Percentiles rank a stretch among this genome's conserved stretches.
Conservation (phyloP, 306 rosid genomes). For the Corylus americana region DNA sequence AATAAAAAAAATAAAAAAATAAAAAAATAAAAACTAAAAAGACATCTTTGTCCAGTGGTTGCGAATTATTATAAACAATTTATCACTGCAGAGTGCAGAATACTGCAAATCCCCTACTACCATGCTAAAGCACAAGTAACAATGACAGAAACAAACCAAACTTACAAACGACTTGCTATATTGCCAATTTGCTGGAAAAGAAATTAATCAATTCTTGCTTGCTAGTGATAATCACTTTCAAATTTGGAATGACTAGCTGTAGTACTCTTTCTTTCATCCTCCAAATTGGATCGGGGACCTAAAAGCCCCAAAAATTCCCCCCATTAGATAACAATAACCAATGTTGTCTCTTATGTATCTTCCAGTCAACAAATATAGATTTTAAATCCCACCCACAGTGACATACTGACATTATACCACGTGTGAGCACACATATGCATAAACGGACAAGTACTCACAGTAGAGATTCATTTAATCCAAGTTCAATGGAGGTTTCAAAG, state of each 20-base stretch:
- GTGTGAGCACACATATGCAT: conserved; percentile 1
- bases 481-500: neutral
- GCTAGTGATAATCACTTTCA: neutral
- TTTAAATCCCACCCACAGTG: neutral
- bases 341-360: neutral
- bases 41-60: neutral
- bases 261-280: neutral
- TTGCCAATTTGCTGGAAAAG: neutral
- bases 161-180: neutral
- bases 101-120: neutral
- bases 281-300: neutral
- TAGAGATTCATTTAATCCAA: conserved; percentile 5
- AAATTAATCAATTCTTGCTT: neutral
- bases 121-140: conserved; percentile 2
- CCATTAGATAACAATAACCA: neutral
- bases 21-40: neutral
- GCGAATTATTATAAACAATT: neutral
- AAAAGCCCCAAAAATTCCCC: neutral
- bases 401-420: conserved; percentile 3
- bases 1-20: too few relatives aligned
- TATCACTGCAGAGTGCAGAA: neutral
- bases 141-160: neutral
- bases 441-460: neutral
- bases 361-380: neutral
- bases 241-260: neutral